These are phyloP conservation scores for Tuber indicum DNA, from an alignment of 495 filamentous ascomycete species.

Conservation along the genomic window DNA sequence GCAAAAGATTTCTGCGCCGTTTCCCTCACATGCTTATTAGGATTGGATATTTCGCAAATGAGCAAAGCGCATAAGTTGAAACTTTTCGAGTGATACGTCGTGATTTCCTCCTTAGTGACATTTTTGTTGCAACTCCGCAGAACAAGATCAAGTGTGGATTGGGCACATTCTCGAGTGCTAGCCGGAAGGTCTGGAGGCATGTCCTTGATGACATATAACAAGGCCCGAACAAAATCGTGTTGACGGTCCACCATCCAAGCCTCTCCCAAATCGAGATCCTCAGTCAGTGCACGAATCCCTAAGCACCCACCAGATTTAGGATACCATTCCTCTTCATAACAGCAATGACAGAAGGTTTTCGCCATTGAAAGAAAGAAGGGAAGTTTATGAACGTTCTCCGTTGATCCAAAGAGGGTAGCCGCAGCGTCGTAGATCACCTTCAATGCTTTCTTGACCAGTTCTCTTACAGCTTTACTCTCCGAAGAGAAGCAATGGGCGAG, in stretches of 20 bases:
- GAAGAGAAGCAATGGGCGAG: constrained; percentile 81
- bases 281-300: constrained; percentile 77
- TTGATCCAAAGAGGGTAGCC: constrained; percentile 69
- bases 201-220: constrained; percentile 96
- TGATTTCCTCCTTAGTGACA: constrained; percentile 66
- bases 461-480: constrained; percentile 69
- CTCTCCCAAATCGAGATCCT: constrained; percentile 73
- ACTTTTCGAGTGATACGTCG: constrained; percentile 55
- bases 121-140: constrained; percentile 67
- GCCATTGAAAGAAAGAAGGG: constrained; percentile 76
- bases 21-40: constrained; percentile 87
- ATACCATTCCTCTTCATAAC: constrained; percentile 96
- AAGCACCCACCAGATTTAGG: constrained; percentile 85
- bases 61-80: constrained; percentile 72
- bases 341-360: constrained; percentile 81
- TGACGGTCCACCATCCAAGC: constrained; percentile 73
- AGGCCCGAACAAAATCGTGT: constrained; percentile 71
- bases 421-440: constrained; percentile 69
- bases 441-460: constrained; percentile 72
- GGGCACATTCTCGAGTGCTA: constrained; percentile 70
- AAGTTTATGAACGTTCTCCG: constrained; percentile 61
- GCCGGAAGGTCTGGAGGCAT: constrained; percentile 88
- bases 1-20: constrained; percentile 72
- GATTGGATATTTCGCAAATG: constrained; percentile 79
- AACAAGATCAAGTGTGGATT: constrained; percentile 71